phyloP scores from a whole-genome alignment of 306 rosid species.

The Quercus suber region DNA sequence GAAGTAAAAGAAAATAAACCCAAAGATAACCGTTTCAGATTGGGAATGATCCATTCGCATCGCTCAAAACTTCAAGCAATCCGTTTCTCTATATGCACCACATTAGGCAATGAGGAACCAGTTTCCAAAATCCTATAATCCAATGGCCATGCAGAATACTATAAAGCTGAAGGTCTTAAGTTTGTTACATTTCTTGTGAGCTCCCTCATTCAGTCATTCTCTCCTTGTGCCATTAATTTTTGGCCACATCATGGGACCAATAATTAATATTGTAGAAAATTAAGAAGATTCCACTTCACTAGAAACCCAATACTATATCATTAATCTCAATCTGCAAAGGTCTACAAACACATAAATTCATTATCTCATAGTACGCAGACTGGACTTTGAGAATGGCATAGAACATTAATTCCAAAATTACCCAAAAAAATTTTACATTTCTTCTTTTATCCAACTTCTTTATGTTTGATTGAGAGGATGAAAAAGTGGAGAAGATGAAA shows the following conservation, averaged over 20 bases:
- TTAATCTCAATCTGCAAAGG: not conserved
- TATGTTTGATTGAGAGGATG: not conserved
- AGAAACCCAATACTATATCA: not conserved
- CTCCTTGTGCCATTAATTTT: not conserved
- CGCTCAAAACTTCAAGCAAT: too few relatives aligned
- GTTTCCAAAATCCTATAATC: too few relatives aligned
- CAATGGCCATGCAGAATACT: not conserved
- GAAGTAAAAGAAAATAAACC: too few relatives aligned
- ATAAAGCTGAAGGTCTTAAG: not conserved
- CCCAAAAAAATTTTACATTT: not conserved
- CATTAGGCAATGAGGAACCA: too few relatives aligned
- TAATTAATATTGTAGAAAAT: not conserved
- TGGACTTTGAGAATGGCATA: not conserved
- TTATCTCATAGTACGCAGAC: not conserved
- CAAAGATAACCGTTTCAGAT: too few relatives aligned
- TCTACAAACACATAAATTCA: not conserved
- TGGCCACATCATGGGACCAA: not conserved
- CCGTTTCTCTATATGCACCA: too few relatives aligned
- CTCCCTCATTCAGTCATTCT: not conserved
- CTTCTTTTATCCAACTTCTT: not conserved
- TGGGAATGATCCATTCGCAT: too few relatives aligned
- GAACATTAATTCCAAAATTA: not conserved
- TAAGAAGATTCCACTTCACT: not conserved
- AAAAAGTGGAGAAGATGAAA: not conserved
- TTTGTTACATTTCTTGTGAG: not conserved